phyloP scores from a whole-genome alignment of 306 rosid genomes.

The Dalbergia cultrata region DNA sequence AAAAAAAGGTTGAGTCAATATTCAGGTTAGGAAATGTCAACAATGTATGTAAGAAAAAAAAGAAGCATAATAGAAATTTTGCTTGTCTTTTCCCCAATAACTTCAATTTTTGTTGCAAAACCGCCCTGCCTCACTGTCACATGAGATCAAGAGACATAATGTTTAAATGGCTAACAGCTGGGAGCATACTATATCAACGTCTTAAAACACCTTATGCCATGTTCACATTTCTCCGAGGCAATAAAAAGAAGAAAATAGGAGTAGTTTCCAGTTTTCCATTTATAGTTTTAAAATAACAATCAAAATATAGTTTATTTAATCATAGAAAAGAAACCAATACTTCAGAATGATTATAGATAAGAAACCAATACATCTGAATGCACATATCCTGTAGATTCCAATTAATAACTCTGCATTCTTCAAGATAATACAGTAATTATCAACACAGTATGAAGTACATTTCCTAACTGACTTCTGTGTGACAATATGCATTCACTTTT shows the following conservation, averaged over 20 bases:
- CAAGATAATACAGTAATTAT: constrained; percentile 1
- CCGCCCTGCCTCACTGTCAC: constrained; percentile 6
- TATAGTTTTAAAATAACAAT: background rate
- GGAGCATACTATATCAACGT: constrained; percentile 17
- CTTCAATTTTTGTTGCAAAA: constrained; percentile 18
- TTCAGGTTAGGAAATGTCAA: constrained; percentile 56
- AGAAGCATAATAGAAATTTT: constrained; percentile 31
- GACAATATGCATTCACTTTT: constrained; percentile 23
- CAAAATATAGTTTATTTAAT: too few relatives aligned
- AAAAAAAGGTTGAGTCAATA: constrained; percentile 60
- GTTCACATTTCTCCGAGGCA: constrained; percentile 24
- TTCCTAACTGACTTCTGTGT: constrained; percentile 12
- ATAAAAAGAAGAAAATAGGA: background rate
- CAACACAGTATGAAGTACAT: constrained; percentile 8
- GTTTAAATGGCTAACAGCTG: constrained; percentile 18
- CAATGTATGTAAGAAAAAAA: background rate
- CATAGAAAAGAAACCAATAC: too few relatives aligned
- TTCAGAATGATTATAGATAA: background rate
- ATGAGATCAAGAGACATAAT: background rate
- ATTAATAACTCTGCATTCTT: constrained; percentile 3
- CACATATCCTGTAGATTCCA: background rate
- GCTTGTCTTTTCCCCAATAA: constrained; percentile 20
- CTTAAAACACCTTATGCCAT: constrained; percentile 6
- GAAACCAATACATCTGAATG: background rate
- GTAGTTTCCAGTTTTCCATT: constrained; percentile 14